Evolutionary conservation across 306 rosid species (phyloP).

Genomic region (Castanopsis chinensis): DNA sequence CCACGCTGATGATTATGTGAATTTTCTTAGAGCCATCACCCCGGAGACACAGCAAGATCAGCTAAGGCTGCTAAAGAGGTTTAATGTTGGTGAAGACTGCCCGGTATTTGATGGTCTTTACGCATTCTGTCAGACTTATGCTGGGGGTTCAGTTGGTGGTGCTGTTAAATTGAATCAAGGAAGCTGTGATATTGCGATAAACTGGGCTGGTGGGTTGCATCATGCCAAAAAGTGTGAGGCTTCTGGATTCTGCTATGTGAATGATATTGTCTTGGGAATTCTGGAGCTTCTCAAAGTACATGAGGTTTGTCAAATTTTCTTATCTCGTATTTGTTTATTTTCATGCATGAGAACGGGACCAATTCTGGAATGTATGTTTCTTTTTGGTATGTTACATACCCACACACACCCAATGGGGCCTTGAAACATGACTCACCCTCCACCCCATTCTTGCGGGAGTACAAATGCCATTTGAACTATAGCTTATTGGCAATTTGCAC

Average conservation of each 20-base stretch:
- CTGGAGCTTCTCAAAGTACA: conserved; percentile 50
- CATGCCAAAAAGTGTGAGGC: conserved; percentile 56
- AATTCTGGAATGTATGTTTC: not conserved
- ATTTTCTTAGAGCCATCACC: conserved; percentile 43
- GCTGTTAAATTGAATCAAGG: conserved; percentile 43
- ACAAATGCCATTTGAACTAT: not conserved
- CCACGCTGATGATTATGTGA: conserved; percentile 49
- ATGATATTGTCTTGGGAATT: conserved; percentile 49
- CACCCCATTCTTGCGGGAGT: not conserved
- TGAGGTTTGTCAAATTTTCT: conserved; percentile 31
- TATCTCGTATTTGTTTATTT: not conserved
- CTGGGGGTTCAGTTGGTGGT: conserved; percentile 54
- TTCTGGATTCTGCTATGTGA: conserved; percentile 50
- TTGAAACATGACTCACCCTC: not conserved
- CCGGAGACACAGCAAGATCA: conserved; percentile 55
- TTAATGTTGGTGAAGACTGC: conserved; percentile 48
- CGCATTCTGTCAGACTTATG: conserved; percentile 50
- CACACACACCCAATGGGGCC: not conserved
- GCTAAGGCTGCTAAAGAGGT: conserved; percentile 45
- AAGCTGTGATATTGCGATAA: conserved; percentile 40
- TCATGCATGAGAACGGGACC: not conserved
- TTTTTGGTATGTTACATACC: not conserved
- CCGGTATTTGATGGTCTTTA: conserved; percentile 55
- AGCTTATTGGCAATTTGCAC: not conserved
- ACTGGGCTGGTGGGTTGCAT: conserved; percentile 55